Percentiles rank a stretch among this genome's conserved stretches.
phyloP scores from a whole-genome alignment of 805 yeast species.

The Candida verbasci region DNA sequence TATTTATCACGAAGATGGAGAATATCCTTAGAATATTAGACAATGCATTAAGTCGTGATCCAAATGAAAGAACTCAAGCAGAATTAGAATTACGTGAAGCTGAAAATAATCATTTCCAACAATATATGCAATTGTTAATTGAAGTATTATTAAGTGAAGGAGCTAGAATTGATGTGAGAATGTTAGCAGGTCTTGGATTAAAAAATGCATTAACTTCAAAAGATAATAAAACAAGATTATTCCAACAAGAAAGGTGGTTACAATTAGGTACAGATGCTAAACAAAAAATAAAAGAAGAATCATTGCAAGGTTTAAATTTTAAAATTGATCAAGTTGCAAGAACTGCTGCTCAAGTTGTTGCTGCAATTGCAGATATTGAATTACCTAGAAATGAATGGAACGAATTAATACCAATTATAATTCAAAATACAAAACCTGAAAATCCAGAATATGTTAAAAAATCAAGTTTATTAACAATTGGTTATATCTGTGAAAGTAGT shows the following conservation, averaged over 20 bases:
- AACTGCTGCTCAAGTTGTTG: conserved; percentile 88
- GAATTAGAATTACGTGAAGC: conserved; percentile 70
- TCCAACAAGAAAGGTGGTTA: conserved; percentile 73
- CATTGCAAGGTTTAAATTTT: conserved; percentile 57
- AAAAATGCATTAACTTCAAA: conserved; percentile 88
- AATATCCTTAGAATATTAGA: conserved; percentile 63
- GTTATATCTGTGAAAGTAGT: conserved; percentile 93
- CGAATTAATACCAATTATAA: conserved; percentile 75
- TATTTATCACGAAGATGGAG: conserved; percentile 36
- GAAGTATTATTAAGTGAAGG: conserved; percentile 64
- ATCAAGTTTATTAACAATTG: conserved; percentile 83
- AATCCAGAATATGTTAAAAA: conserved; percentile 78
- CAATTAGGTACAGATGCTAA: conserved; percentile 52
- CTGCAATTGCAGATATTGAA: conserved; percentile 96
- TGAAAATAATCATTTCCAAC: conserved; percentile 71
- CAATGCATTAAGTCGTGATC: conserved; percentile 68
- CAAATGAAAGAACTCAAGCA: conserved; percentile 66
- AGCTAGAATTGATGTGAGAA: conserved; percentile 74
- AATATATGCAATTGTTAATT: conserved; percentile 66
- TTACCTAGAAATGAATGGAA: conserved; percentile 87
- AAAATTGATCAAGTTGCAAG: conserved; percentile 76
- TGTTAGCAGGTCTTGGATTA: conserved; percentile 82
- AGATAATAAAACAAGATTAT: conserved; percentile 53
- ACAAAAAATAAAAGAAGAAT: conserved; percentile 57
- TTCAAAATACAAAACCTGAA: conserved; percentile 78